Conservation (phyloP, 805 yeast species). For the Teunomyces barrocoloradensis region DNA sequence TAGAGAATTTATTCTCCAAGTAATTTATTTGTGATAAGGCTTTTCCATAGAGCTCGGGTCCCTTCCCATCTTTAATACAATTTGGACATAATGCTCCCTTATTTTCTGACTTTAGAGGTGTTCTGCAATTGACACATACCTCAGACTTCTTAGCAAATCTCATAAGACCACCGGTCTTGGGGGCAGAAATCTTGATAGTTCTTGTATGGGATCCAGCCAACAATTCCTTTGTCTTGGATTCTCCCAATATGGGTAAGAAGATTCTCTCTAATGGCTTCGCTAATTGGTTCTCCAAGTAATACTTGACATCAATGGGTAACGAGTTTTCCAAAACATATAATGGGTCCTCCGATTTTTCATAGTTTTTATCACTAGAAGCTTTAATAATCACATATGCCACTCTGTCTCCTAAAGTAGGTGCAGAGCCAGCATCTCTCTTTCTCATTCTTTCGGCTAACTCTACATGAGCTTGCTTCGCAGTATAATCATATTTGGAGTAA, state of each 20-base stretch:
- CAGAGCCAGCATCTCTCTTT: conserved; percentile 95
- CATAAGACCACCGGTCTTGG: conserved; percentile 85
- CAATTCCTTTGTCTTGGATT: conserved; percentile 72
- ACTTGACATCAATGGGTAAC: conserved; percentile 89
- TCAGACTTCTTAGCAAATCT: conserved; percentile 87
- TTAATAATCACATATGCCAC: conserved; percentile 93
- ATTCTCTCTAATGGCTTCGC: conserved; percentile 91
- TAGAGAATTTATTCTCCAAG: conserved; percentile 76
- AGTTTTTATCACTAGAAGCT: conserved; percentile 75
- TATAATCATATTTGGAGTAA: conserved; percentile 82
- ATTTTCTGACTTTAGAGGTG: conserved; percentile 60
- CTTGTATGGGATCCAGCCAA: conserved; percentile 83
- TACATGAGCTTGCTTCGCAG: conserved; percentile 96
- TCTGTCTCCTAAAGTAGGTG: conserved; percentile 96
- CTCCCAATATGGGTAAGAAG: conserved; percentile 93
- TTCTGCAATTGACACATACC: conserved; percentile 82
- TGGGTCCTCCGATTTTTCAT: conserved; percentile 97
- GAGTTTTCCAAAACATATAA: conserved; percentile 88
- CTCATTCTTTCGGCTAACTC: conserved; percentile 95
- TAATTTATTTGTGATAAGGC: conserved; percentile 78
- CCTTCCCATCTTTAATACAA: conserved; percentile 61
- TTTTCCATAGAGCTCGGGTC: conserved; percentile 73
- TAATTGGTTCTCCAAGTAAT: conserved; percentile 88
- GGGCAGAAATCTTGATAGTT: conserved; percentile 67
- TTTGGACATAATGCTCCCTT: conserved; percentile 79